These are phyloP conservation scores for Ormosia semicastrata DNA, from an alignment of 306 rosid genomes.

Conservation along the genomic window DNA sequence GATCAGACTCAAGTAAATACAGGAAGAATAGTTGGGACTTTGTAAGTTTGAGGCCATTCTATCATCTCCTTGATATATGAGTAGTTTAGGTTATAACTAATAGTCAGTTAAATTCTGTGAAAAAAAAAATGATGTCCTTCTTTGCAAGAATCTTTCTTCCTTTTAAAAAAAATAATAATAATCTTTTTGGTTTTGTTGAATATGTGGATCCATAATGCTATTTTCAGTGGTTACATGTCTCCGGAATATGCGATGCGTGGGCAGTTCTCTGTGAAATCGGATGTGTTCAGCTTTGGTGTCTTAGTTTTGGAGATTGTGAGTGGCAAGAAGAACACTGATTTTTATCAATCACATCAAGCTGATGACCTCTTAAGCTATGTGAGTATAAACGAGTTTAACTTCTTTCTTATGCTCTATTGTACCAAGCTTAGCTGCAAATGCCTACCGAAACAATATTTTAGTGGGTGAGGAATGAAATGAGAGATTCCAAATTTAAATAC, in stretches of 20 bases:
- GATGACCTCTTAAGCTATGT: constrained; percentile 49
- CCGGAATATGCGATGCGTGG: constrained; percentile 57
- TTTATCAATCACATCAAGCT: constrained; percentile 13
- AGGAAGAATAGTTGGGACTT: constrained; percentile 55
- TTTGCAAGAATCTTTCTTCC: neutral
- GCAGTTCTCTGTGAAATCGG: constrained; percentile 43
- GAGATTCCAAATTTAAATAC: neutral
- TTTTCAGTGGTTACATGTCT: constrained; percentile 51
- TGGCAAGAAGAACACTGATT: constrained; percentile 45
- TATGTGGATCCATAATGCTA: neutral
- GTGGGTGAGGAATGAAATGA: neutral
- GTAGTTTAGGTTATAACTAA: neutral
- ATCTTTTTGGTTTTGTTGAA: neutral
- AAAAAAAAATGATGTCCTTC: neutral
- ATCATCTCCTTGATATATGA: neutral
- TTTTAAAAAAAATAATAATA: too few species aligned
- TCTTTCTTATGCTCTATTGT: neutral
- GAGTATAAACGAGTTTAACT: constrained; percentile 27
- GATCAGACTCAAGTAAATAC: constrained; percentile 55
- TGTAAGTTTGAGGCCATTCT: constrained; percentile 40
- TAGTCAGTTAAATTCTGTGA: neutral
- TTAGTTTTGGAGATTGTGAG: constrained; percentile 48
- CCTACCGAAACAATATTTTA: neutral
- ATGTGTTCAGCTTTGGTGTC: constrained; percentile 50
- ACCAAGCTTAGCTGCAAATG: neutral